Evolutionary conservation across 2,329 filamentous ascomycete species (phyloP).

Genomic region (Fusarium nisikadoi): DNA sequence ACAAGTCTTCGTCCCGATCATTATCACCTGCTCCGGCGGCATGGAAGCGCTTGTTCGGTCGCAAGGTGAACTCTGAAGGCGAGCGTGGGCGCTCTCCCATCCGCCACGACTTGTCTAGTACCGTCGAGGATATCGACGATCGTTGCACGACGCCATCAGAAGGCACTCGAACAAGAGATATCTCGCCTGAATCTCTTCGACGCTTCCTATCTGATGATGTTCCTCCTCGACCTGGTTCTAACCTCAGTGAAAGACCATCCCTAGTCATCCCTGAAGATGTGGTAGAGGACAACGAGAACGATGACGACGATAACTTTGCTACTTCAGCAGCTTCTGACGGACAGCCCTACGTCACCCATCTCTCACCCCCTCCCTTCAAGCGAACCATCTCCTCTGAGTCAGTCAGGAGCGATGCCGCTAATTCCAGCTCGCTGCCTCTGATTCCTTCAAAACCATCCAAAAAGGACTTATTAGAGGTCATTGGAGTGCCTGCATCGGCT

Average conservation of each 20-base stretch:
- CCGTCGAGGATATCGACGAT: slow-evolving; percentile 22
- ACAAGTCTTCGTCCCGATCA: slow-evolving; percentile 58
- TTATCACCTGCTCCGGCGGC: slow-evolving; percentile 59
- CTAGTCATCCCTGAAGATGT: slow-evolving; percentile 52
- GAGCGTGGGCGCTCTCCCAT: slow-evolving; percentile 50
- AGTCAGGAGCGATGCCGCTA: slow-evolving; percentile 34
- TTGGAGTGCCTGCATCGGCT: slow-evolving; percentile 33
- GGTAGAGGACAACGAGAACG: slow-evolving; percentile 55
- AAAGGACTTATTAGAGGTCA: slow-evolving; percentile 13
- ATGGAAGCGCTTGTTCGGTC: slow-evolving; percentile 64
- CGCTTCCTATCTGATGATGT: slow-evolving; percentile 62
- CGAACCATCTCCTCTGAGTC: slow-evolving; percentile 49
- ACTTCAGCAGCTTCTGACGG: slow-evolving; percentile 60
- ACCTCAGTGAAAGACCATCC: slow-evolving; percentile 45
- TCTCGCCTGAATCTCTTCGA: slow-evolving; percentile 66
- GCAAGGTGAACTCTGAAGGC: slow-evolving; percentile 52
- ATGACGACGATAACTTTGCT: slow-evolving; percentile 73
- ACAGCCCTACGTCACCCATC: slow-evolving; percentile 55
- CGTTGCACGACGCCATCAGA: slow-evolving; percentile 49
- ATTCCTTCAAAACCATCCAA: slow-evolving; percentile 34
- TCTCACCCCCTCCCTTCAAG: slow-evolving; percentile 65
- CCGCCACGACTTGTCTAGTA: slow-evolving; percentile 34
- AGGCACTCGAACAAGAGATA: slow-evolving; percentile 59
- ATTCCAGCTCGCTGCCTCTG: slow-evolving; percentile 42
- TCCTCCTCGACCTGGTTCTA: slow-evolving; percentile 44